phyloP scores from a whole-genome alignment of 2,329 filamentous ascomycete genomes.

The Pestalotiopsis sp. region DNA sequence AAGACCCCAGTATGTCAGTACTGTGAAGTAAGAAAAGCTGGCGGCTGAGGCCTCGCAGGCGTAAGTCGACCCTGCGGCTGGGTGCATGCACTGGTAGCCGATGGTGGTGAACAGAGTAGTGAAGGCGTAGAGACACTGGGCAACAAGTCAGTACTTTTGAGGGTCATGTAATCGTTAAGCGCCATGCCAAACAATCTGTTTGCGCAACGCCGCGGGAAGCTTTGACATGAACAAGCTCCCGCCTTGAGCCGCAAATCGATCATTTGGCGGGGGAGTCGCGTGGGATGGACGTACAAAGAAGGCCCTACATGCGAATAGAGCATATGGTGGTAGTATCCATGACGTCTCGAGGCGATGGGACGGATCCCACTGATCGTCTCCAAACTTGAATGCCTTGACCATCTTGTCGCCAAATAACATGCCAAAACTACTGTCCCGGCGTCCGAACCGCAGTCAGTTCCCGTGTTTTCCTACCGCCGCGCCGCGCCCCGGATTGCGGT shows the following conservation, averaged over 20 bases:
- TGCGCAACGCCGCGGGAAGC: too few relatives aligned
- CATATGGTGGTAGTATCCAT: constrained; percentile 72
- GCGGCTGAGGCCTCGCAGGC: constrained; percentile 50
- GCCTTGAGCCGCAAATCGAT: neutral
- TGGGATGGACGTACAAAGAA: constrained; percentile 46
- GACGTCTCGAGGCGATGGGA: constrained; percentile 76
- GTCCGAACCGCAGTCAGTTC: neutral
- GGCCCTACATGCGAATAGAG: constrained; percentile 62
- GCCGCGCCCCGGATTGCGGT: neutral
- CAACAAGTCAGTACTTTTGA: too few relatives aligned
- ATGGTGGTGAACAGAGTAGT: constrained; percentile 70
- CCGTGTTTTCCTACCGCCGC: neutral
- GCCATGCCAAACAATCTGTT: too few relatives aligned
- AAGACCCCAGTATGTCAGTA: constrained; percentile 80
- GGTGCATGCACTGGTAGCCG: constrained; percentile 63
- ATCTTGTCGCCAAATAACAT: constrained; percentile 7
- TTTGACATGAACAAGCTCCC: too few relatives aligned
- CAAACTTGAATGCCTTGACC: constrained; percentile 24
- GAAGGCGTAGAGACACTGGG: constrained; percentile 66
- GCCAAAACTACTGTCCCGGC: neutral
- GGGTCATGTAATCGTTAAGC: too few relatives aligned
- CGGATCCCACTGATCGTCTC: constrained; percentile 48
- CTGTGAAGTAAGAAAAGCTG: constrained; percentile 82
- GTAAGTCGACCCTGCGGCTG: constrained; percentile 29
- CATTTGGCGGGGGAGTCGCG: neutral